Percentiles rank a stretch among this genome's conserved stretches.
Conservation (phyloP, 2,329 filamentous ascomycete genomes). For the Metarhizium humberi region DNA sequence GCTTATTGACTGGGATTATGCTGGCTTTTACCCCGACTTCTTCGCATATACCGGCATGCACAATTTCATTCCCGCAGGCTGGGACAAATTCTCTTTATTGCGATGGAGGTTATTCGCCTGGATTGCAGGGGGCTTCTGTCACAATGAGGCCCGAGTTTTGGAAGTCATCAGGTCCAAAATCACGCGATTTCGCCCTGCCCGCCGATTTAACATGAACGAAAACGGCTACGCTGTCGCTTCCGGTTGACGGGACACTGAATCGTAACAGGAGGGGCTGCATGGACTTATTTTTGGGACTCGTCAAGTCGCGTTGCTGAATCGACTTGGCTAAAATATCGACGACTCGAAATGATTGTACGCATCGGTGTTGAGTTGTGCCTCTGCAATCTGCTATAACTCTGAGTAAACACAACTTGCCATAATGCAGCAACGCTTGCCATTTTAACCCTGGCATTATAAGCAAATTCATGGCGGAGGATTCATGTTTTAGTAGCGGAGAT, state of each 20-base stretch:
- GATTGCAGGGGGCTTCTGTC: conserved; percentile 8
- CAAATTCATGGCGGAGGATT: too few species aligned
- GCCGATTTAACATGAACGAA: neutral
- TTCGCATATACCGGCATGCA: conserved; percentile 11
- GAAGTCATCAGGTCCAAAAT: conserved; percentile 7
- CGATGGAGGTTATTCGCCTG: conserved; percentile 10
- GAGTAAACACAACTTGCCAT: too few species aligned
- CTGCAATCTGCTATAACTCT: too few species aligned
- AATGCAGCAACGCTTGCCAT: too few species aligned
- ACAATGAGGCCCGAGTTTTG: conserved; percentile 5
- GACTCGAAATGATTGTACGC: too few species aligned
- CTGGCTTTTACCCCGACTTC: conserved; percentile 10
- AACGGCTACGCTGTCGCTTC: neutral
- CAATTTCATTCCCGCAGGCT: conserved; percentile 6
- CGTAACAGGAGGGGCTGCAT: neutral
- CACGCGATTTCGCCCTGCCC: conserved; percentile 5
- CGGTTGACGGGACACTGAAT: neutral
- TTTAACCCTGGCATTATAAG: too few species aligned
- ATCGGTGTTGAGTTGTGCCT: too few species aligned
- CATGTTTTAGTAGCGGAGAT: too few species aligned
- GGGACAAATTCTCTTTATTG: conserved; percentile 6
- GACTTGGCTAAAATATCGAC: too few species aligned
- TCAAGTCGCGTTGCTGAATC: too few species aligned
- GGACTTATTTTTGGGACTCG: too few species aligned
- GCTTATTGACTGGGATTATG: conserved; percentile 11